Base-by-base conservation (phyloP, 2,329 filamentous ascomycete species). In the Aspergillus intermedius region DNA sequence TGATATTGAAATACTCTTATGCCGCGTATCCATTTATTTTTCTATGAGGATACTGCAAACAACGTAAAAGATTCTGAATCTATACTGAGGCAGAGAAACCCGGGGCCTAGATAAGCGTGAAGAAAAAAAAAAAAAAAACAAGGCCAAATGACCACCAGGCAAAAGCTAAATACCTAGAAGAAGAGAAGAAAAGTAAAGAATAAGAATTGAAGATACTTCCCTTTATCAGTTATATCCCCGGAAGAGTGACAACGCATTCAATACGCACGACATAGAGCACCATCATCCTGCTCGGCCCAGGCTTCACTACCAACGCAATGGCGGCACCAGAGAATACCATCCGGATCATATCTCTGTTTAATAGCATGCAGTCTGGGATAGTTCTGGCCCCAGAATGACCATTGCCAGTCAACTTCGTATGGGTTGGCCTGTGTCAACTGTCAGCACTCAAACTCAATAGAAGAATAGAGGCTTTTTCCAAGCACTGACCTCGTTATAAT, bases 261-360 rank as follows among this genome's bases (percentile, higher is more conserved):
- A 39, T 39, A 39, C 6, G 35, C 35, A 5, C 35, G 15, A 42
- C 42, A 44, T 5, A 44, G n/a, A 9, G 25, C 9, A 17, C 42
- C 42, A 34, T 35, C 28, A 3, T 32, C 9, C 23, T 22, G 37
- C 13, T 50, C 54, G 45, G 48, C 48, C 60, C 59, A 63, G 21
- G 3, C 21, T 35, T 57, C 58, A 49, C 59, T 60, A 10, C 62
- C 62, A 5, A 65, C 62, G 15, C 60, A 62, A 2, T 56, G 54
- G 12, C 51, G 56, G 40, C 54, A 58, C 52, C 59, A 55, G 12
- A 59, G 52, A 0, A 60, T 25, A 4, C 48, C 50, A 9, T 49
- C 9, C 0, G 56, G 58, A 32, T 60, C 55, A 32, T 54, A 50
- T 37, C 44, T 45, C 15, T 48, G 45, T 22, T 62, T 62, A 7